Percentiles rank a stretch among this genome's conserved stretches.
These are phyloP conservation scores for Komagataella ulmi DNA, from an alignment of 805 yeast genomes.

Conservation along the genomic window DNA sequence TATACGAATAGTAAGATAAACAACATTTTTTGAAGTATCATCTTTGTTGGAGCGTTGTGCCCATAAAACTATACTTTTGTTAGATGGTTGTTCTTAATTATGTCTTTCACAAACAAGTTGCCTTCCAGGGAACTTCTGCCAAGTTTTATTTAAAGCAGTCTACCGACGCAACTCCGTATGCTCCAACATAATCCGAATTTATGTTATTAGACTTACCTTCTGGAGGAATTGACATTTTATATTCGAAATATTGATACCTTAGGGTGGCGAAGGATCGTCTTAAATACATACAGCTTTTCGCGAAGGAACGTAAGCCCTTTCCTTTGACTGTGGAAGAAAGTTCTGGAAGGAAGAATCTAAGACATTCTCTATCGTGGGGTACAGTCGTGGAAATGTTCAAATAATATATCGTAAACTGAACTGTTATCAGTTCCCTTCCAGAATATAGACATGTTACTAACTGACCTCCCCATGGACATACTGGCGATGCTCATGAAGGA, in stretches of 20 bases:
- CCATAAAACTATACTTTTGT: conserved; percentile 54
- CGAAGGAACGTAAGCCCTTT: background rate
- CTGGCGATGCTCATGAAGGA: conserved; percentile 10
- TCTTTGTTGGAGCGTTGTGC: conserved; percentile 87
- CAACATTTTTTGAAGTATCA: conserved; percentile 59
- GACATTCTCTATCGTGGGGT: background rate
- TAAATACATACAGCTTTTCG: background rate
- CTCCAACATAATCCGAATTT: background rate
- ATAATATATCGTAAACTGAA: no score
- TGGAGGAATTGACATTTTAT: conserved; percentile 1
- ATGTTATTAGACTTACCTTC: conserved; percentile 2
- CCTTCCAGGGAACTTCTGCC: no score
- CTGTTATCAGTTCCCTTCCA: background rate
- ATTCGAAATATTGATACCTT: background rate
- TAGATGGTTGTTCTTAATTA: background rate
- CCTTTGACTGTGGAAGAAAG: background rate
- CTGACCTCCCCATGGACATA: conserved; percentile 17
- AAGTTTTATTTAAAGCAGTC: background rate
- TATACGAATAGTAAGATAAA: conserved; percentile 62
- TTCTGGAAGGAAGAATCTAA: no score
- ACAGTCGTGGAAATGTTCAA: background rate
- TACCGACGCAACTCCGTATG: background rate
- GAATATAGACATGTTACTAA: background rate
- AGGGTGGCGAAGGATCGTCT: background rate
- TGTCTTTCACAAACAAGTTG: background rate